A percentile compares a stretch with the other conserved stretches of the same genome.
phyloP scores from a whole-genome alignment of 2,329 filamentous ascomycete species.

The Periconia digitata region DNA sequence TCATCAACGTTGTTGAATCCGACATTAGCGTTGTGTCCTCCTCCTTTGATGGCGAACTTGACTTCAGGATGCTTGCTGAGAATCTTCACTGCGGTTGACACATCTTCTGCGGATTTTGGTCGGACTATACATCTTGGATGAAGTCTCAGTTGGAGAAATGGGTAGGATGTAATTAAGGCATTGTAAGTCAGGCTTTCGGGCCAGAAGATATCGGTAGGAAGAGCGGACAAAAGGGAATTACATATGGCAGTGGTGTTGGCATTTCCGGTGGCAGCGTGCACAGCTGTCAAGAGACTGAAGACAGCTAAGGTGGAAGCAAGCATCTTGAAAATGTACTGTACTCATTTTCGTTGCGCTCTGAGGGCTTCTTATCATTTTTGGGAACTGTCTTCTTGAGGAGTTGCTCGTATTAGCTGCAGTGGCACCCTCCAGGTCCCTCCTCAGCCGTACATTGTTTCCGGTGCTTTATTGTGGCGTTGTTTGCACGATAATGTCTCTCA shows the following conservation, averaged over 20 bases:
- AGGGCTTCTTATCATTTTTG: not conserved
- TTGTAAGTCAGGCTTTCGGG: conserved; percentile 23
- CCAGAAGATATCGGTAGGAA: conserved; percentile 18
- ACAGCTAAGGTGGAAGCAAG: conserved; percentile 4
- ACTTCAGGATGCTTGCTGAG: conserved; percentile 23
- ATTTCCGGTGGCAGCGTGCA: not conserved
- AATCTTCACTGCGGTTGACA: conserved; percentile 25
- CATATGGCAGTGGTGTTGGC: conserved; percentile 9
- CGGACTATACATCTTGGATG: conserved; percentile 29
- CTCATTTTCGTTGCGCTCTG: not conserved
- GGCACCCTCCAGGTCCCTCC: not conserved
- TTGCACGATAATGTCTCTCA: not conserved
- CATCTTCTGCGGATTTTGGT: conserved; percentile 24
- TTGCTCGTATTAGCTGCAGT: not conserved
- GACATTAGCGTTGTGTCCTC: conserved; percentile 25
- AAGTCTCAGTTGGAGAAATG: conserved; percentile 22
- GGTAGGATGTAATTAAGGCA: conserved; percentile 23
- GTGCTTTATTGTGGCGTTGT: not conserved
- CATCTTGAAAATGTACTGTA: conserved; percentile 7
- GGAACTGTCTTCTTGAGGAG: not conserved
- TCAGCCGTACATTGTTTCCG: not conserved
- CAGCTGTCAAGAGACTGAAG: conserved; percentile 1
- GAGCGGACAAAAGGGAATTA: conserved; percentile 12
- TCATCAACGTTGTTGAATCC: conserved; percentile 33
- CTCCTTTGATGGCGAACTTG: conserved; percentile 28